phyloP scores from a whole-genome alignment of 352 stramenopile species.

The Pythium coloratum region DNA sequence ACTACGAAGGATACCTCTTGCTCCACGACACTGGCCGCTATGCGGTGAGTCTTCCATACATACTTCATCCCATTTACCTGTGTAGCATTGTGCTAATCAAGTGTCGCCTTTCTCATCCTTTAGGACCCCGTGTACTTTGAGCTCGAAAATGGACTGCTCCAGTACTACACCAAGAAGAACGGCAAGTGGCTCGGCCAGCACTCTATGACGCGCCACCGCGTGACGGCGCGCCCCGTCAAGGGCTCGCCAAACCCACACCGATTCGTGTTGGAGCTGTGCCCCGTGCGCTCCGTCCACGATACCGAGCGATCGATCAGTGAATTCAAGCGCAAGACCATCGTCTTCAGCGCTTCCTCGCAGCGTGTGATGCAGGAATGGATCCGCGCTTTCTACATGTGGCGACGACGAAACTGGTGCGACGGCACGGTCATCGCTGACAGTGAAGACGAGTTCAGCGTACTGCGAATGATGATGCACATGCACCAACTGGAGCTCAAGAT shows the following conservation, averaged over 20 bases:
- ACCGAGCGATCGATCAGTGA: conserved; percentile 67
- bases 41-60: conserved; percentile 1
- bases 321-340: conserved; percentile 51
- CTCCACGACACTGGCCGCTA: conserved; percentile 54
- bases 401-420: conserved; percentile 76
- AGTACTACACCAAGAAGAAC: conserved; percentile 75
- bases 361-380: conserved; percentile 63
- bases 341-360: conserved; percentile 56
- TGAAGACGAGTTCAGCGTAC: conserved; percentile 64
- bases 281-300: conserved; percentile 76
- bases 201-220: conserved; percentile 72
- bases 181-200: conserved; percentile 71
- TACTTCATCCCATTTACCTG: background rate
- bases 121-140: conserved; percentile 77
- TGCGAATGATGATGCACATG: conserved; percentile 72
- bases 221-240: conserved; percentile 46
- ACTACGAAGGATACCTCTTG: conserved; percentile 81
- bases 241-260: conserved; percentile 50
- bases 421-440: conserved; percentile 54
- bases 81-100: background rate
- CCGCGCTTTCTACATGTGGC: conserved; percentile 68
- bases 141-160: conserved; percentile 64
- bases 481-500: conserved; percentile 65
- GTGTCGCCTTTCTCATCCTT: background rate
- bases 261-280: conserved; percentile 69